These are phyloP conservation scores for Xylariaceae sp. DNA, from an alignment of 2,329 filamentous ascomycete genomes.

Conservation along the genomic window DNA sequence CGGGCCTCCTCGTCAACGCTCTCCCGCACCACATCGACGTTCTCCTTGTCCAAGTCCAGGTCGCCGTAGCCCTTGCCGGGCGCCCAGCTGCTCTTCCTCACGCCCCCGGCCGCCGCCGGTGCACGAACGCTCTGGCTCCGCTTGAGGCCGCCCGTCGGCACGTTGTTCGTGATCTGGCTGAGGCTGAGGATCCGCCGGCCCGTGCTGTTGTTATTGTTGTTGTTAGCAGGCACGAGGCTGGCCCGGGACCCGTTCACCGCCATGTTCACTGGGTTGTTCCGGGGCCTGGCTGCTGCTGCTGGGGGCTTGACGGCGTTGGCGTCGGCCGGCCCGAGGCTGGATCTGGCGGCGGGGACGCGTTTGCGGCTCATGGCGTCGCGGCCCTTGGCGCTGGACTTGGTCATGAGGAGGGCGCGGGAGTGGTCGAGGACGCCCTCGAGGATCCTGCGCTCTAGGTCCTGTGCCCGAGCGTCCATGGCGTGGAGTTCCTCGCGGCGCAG, in stretches of 20 bases:
- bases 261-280: slow-evolving; percentile 49
- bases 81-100: slow-evolving; percentile 72
- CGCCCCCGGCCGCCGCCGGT: slow-evolving; percentile 49
- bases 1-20: slow-evolving; percentile 62
- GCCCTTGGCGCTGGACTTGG: slow-evolving; percentile 57
- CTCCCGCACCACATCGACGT: slow-evolving; percentile 60
- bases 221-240: slow-evolving; percentile 46
- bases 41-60: slow-evolving; percentile 64
- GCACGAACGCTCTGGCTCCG: slow-evolving; percentile 78
- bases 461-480: slow-evolving; percentile 86
- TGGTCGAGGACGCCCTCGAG: slow-evolving; percentile 96
- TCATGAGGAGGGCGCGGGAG: slow-evolving; percentile 84
- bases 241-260: slow-evolving; percentile 55
- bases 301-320: slow-evolving; percentile 29
- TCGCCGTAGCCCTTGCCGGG: slow-evolving; percentile 55
- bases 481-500: slow-evolving; percentile 90
- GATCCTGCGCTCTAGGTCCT: slow-evolving; percentile 87
- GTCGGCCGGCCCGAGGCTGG: slow-evolving; percentile 44
- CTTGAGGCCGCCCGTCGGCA: slow-evolving; percentile 65
- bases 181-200: slow-evolving; percentile 83
- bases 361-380: slow-evolving; percentile 63
- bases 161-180: slow-evolving; percentile 83
- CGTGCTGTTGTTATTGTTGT: slow-evolving; percentile 54
- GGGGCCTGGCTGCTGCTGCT: slow-evolving; percentile 31
- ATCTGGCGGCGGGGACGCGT: slow-evolving; percentile 46